Base-by-base conservation (phyloP, 345 rosid genomes). In the Noccaea caerulescens region DNA sequence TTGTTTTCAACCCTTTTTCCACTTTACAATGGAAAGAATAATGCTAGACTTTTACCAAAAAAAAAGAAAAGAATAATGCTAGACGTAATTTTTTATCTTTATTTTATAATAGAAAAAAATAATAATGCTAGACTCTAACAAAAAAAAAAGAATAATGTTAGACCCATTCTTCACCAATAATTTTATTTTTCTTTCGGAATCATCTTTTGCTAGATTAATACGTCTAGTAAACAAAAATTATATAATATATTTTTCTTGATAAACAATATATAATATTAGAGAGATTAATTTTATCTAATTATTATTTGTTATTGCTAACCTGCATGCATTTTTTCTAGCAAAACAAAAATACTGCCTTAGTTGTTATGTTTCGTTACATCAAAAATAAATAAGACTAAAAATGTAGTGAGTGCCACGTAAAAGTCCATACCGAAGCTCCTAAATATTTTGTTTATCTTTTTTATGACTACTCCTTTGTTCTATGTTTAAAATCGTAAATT, bases 351-450 rank as follows among this genome's bases (percentile, higher is more conserved):
- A 2, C 27, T 23, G 30, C 57, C 52, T 30, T 36, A 69, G 16
- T 52, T 71, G 61, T 62, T 18, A 47, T 32, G 20, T 18, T 69
- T 69, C 5, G 47, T 8, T 69, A 36, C 46, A 58, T 49, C 39
- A 69, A 69, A 49, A 36, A 13, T 27, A 27, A 2, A 27, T 1
- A 36, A 45, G 37, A 11, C 3, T 5, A 32, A 27, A 27, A 27
- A 27, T 39, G 33, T 60, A 50, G 68, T 50, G 51, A 14, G 12
- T 39, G 68, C 43, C 67, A 62, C 56, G 38, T 53, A 53, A 71
- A 52, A 12, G 3, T 52, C 52, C 25, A 41, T 37, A 32, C 6
- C 1, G 37, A 53, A 71, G 44, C 7, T 52, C 9, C 23, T 8
- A 36, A 20, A 33, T 46, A 9, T 20, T 46, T 38, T 10, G 14